These are phyloP conservation scores for Chlamydomonas sphaeroides DNA, from an alignment of 139 green algal genomes.

Conservation along the genomic window DNA sequence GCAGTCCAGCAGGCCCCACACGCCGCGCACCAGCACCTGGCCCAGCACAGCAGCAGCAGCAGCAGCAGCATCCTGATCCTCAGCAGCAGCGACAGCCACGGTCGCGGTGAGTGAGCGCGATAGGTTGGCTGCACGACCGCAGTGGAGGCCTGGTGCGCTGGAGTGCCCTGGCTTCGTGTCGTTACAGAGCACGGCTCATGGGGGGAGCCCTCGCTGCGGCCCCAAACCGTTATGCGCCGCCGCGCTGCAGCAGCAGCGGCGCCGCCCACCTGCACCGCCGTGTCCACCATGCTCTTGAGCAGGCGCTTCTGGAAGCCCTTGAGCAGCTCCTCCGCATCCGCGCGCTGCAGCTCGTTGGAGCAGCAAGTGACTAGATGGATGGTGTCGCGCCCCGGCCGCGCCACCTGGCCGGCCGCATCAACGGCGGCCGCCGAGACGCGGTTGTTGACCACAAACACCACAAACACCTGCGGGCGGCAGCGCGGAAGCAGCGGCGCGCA, in stretches of 20 bases:
- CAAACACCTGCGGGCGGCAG: constrained; percentile 37
- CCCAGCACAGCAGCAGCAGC: too few relatives aligned
- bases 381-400: constrained; percentile 26
- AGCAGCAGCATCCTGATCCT: too few relatives aligned
- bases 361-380: constrained; percentile 44
- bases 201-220: too few relatives aligned
- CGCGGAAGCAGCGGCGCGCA: too few relatives aligned
- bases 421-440: constrained; percentile 26
- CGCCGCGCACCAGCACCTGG: constrained; percentile 39
- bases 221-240: too few relatives aligned
- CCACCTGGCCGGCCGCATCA: constrained; percentile 24
- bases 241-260: too few relatives aligned
- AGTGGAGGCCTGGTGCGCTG: too few relatives aligned
- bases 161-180: too few relatives aligned
- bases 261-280: neutral
- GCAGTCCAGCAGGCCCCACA: constrained; percentile 43
- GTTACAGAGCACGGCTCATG: too few relatives aligned
- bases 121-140: too few relatives aligned
- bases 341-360: neutral
- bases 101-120: too few relatives aligned
- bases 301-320: constrained; percentile 22
- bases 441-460: constrained; percentile 43
- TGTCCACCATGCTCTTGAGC: constrained; percentile 44
- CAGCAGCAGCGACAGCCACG: too few relatives aligned
- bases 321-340: constrained; percentile 38